Evolutionary conservation across 2,329 filamentous ascomycete genomes (phyloP), one percentile per base, ranked within the genome.

Genomic region (Cladosporium austrohemisphaericum): DNA sequence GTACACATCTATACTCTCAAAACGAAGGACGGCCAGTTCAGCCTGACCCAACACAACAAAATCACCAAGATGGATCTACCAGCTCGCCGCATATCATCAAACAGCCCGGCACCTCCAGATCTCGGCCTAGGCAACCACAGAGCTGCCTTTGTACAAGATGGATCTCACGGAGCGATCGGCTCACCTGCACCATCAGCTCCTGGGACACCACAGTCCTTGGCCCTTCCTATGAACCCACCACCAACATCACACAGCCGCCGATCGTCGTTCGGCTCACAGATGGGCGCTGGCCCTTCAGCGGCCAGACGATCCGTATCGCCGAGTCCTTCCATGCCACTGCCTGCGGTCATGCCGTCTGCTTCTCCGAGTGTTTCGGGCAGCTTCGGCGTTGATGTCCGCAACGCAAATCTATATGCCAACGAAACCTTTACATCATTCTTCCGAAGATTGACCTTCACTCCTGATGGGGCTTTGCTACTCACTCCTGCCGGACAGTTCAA

Each of bases 381-480:
- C 23, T 67, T 55, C 76, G 79, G 23, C 59, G 45, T 53, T 51
- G 85, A 85, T 8, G 79, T 88, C 46, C 88, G 85, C 64, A 96
- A 95, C 60, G 84, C 90, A 33, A 90, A 84, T 58, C 84, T 98
- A 37, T 98, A 98, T 66, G 90, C 90, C 37, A 97, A 96, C 61
- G 93, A 98, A 70, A 96, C 92, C 0, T 80, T 97, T 52, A 96
- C 92, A 0, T 97, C 93, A 0, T 98, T 98, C 72, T 98, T 98
- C 72, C 80, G 93, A 45, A 83, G 93, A 38, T 75, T 98, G 41
- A 91, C 92, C 0, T 98, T 98, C 65, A 90, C 94, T 1, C 92
- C 93, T 0, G 94, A 98, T 64, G 93, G 93, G 20, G 95, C 91
- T 65, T 75, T 98, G 41, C 77, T 98, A 4, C 84, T 98, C 55